Conservation (phyloP, 129 eudicot genomes). For the Oenanthe sinensis region DNA sequence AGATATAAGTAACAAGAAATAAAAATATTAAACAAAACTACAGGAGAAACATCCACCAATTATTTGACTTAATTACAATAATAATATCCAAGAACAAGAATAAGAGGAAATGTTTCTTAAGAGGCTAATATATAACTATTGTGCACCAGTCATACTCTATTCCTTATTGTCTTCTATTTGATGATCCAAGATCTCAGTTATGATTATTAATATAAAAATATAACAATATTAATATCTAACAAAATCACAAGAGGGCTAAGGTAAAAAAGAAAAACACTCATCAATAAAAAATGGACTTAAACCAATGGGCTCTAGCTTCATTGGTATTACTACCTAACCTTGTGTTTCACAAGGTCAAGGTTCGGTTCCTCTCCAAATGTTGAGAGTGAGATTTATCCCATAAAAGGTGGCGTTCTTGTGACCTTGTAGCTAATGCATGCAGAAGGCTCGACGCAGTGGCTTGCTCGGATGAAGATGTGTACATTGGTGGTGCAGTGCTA, state of each 20-base stretch:
- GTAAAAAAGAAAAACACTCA: too few species aligned
- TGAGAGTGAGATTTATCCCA: background rate
- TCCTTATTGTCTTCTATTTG: background rate
- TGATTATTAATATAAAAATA: background rate
- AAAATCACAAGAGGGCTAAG: background rate
- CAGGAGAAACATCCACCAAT: background rate
- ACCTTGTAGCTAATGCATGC: background rate
- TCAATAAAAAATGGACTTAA: background rate
- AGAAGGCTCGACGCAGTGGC: background rate
- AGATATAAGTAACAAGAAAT: background rate
- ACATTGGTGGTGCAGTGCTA: background rate
- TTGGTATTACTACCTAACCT: too few species aligned
- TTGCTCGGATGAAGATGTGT: too few species aligned
- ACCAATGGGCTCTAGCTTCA: too few species aligned
- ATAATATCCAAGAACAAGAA: too few species aligned
- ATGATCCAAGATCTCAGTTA: background rate
- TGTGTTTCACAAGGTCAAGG: background rate
- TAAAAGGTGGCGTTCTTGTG: background rate
- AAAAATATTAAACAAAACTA: background rate
- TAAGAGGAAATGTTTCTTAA: too few species aligned
- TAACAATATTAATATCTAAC: too few species aligned
- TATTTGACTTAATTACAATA: too few species aligned
- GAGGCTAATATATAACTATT: too few species aligned
- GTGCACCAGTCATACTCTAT: background rate
- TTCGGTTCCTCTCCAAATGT: background rate